A percentile compares a stretch with the other conserved stretches of the same genome.
Conservation (phyloP, 2,329 filamentous ascomycete genomes). For the Fusarium agapanthi region DNA sequence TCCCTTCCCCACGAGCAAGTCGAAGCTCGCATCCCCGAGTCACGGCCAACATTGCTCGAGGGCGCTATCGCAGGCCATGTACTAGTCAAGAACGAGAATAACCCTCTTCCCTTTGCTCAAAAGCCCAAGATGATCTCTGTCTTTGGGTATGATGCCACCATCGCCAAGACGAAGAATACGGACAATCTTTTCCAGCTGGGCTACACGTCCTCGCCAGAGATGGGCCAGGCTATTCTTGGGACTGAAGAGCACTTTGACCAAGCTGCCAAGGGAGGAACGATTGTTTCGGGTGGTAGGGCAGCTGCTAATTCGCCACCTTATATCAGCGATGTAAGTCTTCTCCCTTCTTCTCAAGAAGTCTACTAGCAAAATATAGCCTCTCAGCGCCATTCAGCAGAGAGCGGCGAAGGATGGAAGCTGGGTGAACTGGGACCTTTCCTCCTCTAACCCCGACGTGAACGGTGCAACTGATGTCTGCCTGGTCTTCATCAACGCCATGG, state of each 20-base stretch:
- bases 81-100: conserved; percentile 76
- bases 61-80: conserved; percentile 70
- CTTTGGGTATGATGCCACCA: conserved; percentile 71
- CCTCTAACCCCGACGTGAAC: conserved; percentile 48
- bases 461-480: conserved; percentile 69
- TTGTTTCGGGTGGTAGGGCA: conserved; percentile 61
- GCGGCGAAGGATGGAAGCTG: conserved; percentile 63
- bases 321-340: conserved; percentile 53
- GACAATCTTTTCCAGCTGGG: conserved; percentile 56
- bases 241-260: conserved; percentile 57
- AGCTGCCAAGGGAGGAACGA: conserved; percentile 60
- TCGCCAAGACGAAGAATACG: conserved; percentile 57
- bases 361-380: conserved; percentile 18
- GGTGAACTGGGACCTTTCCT: conserved; percentile 58
- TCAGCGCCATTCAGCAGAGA: conserved; percentile 59
- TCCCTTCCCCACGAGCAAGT: conserved; percentile 54
- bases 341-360: fast-evolving
- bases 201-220: conserved; percentile 57
- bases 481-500: conserved; percentile 83
- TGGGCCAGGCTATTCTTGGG: conserved; percentile 55
- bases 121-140: conserved; percentile 65
- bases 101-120: conserved; percentile 68
- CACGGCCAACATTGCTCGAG: conserved; percentile 56
- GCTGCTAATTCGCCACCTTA: conserved; percentile 61
- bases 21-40: conserved; percentile 59